Base-by-base conservation (phyloP, 768 basidiomycete genomes). In the Kwoniella bestiolae region DNA sequence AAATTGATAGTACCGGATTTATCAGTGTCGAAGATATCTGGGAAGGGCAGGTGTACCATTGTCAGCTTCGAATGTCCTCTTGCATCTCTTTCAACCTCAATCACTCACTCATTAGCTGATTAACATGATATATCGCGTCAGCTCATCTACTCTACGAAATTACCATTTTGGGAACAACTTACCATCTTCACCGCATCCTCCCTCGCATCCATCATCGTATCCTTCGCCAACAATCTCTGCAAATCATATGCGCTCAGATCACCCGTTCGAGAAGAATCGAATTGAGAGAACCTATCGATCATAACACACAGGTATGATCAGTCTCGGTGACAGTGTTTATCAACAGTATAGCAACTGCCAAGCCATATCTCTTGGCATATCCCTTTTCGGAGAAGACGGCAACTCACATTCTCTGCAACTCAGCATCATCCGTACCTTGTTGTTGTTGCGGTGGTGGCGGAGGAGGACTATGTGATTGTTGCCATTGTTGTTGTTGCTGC, bases 111-210 rank as follows among this genome's bases (percentile, higher is more conserved):
- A 74, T 75, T 26, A 75, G 63, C 74, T 74, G 18, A 55, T 3
- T 25, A 12, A 12, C 18, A 38, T n/a, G 3, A 21, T 25, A 52
- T 23, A 11, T 51, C 7, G 23, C 49, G 46, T 41, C 44, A 45
- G 23, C 47, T 21, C 11, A 51, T 46, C 49, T 26, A n/a, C n/a
- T 28, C 8, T 7, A 26, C 50, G 49, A 16, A 52, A 18, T 8
- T 18, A 8, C 18, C 18, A 41, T 9, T 9, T 47, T 47, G 46
- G 46, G 46, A n/a, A n/a, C 38, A 38, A 72, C 79, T 64, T 60
- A 81, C 75, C 80, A 81, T 81, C 72, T 81, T 81, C 31, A 81
- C 80, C 49, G 77, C 78, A 61, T 81, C 80, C 55, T 81, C 80
- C 55, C 78, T 71, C n/a, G 80, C 74, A 44, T 78, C 75, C 68